Base-by-base conservation (phyloP, 306 rosid genomes). In the Malus asiatica region DNA sequence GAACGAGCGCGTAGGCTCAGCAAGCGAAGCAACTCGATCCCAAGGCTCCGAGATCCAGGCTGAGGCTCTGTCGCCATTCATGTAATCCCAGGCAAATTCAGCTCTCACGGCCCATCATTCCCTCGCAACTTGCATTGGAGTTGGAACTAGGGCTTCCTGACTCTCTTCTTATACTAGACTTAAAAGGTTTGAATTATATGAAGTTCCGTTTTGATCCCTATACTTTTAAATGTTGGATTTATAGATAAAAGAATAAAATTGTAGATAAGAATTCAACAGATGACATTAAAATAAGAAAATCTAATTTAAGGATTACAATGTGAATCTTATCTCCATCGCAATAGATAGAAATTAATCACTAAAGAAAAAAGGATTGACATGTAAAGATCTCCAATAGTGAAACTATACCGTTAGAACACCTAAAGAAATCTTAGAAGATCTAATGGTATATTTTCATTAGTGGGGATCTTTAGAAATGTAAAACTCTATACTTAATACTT, bases 1-100 rank as follows among this genome's bases (percentile, higher is more conserved):
- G 71, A 77, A 45, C n/a, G 46, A 22, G 61, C 78, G 75, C 74
- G 42, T 27, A 45, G 72, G 74, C 32, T 78, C 79, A 64, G 82
- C 29, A 51, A 11, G 57, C 77, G 60, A 71, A 78, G 79, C 72
- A 38, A 0, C 20, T 20, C 75, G 55, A 19, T 38, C 67, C 66
- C 83, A 70, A 70, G 25, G 44, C 46, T 72, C 79, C 57, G 86
- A 74, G 82, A 76, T 82, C 77, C 66, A 81, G 80, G 81, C 61
- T 76, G 8, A 30, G 77, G 73, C 46, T 80, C 19, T 55, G 48
- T 63, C 83, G 65, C 77, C 84, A 15, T 76, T 72, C 71, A 59
- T 78, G 72, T 51, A 15, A 48, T 79, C 71, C 45, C 81, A 74
- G 77, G 76, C 93, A 58, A n/a, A n/a, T 8, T 8, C 25, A 57